Evolutionary conservation across 495 filamentous ascomycete species (phyloP).

Genomic region (Geopyxis carbonaria): DNA sequence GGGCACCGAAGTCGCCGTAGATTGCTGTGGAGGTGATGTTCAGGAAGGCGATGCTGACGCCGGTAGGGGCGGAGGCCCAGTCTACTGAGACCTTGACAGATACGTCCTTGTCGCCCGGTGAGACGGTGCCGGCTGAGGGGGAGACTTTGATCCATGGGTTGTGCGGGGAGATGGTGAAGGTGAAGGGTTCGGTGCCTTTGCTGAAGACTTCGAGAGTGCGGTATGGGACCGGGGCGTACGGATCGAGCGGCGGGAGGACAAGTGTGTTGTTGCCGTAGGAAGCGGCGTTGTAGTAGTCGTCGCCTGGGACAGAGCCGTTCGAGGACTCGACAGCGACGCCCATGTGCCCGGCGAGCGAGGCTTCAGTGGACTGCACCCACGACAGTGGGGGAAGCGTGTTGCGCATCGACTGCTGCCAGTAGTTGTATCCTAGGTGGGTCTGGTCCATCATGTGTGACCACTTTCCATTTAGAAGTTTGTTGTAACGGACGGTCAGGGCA

Average conservation of each 20-base stretch:
- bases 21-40: conserved; percentile 36
- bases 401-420: conserved; percentile 53
- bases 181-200: conserved; percentile 40
- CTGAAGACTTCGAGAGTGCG: conserved; percentile 54
- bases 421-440: conserved; percentile 35
- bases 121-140: conserved; percentile 37
- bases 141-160: conserved; percentile 42
- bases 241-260: conserved; percentile 40
- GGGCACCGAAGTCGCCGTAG: conserved; percentile 36
- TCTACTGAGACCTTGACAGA: conserved; percentile 45
- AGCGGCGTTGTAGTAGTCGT: conserved; percentile 44
- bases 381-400: conserved; percentile 45
- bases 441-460: conserved; percentile 61
- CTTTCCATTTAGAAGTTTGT: conserved; percentile 47
- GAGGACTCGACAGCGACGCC: conserved; percentile 48
- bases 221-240: conserved; percentile 37
- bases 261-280: conserved; percentile 32
- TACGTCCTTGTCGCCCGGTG: conserved; percentile 33
- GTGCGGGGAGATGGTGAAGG: conserved; percentile 37
- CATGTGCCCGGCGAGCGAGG: conserved; percentile 42
- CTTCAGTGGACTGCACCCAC: conserved; percentile 39
- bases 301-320: conserved; percentile 48
- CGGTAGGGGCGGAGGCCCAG: conserved; percentile 38
- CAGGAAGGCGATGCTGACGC: conserved; percentile 35
- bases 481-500: conserved; percentile 43